These are phyloP conservation scores for Ganoderma sp. DNA, from an alignment of 1,284 basidiomycete genomes.

Conservation along the genomic window DNA sequence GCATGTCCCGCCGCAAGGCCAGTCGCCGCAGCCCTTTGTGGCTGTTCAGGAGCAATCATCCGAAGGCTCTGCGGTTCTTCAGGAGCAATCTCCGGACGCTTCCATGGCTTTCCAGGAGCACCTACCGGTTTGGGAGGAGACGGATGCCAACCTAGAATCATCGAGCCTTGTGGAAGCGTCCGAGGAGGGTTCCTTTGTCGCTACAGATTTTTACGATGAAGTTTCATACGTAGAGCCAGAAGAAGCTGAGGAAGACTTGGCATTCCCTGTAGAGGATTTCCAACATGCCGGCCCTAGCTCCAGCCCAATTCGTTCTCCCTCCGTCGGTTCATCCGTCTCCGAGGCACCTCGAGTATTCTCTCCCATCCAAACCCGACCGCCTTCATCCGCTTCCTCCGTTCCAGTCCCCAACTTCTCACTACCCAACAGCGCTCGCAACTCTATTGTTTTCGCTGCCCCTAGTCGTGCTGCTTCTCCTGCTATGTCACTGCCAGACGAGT, in stretches of 20 bases:
- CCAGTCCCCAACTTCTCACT: constrained; percentile 21
- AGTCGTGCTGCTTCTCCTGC: constrained; percentile 13
- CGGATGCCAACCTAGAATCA: neutral
- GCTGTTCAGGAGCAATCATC: neutral
- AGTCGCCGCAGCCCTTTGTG: neutral
- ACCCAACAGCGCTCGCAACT: constrained; percentile 22
- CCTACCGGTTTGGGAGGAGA: neutral
- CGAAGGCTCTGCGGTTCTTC: neutral
- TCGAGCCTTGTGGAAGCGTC: neutral
- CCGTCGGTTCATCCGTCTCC: constrained; percentile 7
- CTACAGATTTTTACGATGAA: constrained; percentile 7
- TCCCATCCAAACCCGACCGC: constrained; percentile 5
- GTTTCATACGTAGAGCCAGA: constrained; percentile 5
- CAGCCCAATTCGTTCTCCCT: neutral
- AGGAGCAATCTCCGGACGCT: neutral
- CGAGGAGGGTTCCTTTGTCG: neutral
- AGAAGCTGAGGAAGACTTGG: neutral
- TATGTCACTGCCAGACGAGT: neutral
- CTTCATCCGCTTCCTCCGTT: constrained; percentile 12
- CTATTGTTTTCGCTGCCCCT: constrained; percentile 12
- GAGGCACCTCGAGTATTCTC: constrained; percentile 22
- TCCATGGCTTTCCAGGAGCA: neutral
- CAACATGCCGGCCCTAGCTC: neutral
- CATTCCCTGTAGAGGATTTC: neutral
- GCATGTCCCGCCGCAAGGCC: neutral